Evolutionary conservation across 805 yeast species (phyloP).

Genomic region (Komagataella phaffii): DNA sequence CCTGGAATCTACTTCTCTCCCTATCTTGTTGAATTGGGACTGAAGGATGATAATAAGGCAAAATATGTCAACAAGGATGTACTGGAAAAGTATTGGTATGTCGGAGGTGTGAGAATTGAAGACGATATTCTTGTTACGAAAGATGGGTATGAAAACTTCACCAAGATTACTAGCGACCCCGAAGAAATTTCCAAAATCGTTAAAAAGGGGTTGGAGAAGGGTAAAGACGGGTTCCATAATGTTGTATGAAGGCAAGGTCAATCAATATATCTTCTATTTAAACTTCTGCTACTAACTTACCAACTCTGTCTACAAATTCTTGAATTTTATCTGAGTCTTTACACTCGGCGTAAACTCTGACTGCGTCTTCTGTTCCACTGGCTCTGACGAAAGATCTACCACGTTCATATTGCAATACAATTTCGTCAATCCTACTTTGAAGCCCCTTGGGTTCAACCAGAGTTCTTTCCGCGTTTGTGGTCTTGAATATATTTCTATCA

Average conservation of each 20-base stretch:
- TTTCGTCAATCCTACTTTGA: slow-evolving; percentile 56
- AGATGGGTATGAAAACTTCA: slow-evolving; percentile 68
- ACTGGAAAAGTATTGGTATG: slow-evolving; percentile 64
- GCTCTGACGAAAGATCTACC: slow-evolving; percentile 95
- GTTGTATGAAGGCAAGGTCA: slow-evolving; percentile 2
- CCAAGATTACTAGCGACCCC: slow-evolving; percentile 78
- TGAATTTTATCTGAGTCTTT: slow-evolving; percentile 33
- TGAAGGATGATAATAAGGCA: slow-evolving; percentile 33
- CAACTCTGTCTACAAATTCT: slow-evolving; percentile 26
- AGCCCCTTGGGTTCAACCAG: slow-evolving; percentile 66
- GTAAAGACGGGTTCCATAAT: slow-evolving; percentile 49
- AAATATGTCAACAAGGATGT: slow-evolving; percentile 53
- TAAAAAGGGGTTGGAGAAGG: slow-evolving; percentile 49
- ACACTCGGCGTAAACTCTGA: slow-evolving; percentile 91
- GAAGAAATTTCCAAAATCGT: slow-evolving; percentile 71
- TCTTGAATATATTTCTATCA: slow-evolving; percentile 66
- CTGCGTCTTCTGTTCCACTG: slow-evolving; percentile 96
- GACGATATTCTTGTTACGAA: slow-evolving; percentile 78
- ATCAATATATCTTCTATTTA: neutral
- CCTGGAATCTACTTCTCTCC: slow-evolving; percentile 92
- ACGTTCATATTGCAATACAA: slow-evolving; percentile 36
- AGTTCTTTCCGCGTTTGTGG: slow-evolving; percentile 84
- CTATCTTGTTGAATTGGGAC: slow-evolving; percentile 53
- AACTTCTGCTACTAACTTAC: slow-evolving; percentile 18
- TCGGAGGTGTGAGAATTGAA: slow-evolving; percentile 97